Evolutionary conservation across 2,329 filamentous ascomycete genomes (phyloP).

Genomic region (Nannizzia gypsea): DNA sequence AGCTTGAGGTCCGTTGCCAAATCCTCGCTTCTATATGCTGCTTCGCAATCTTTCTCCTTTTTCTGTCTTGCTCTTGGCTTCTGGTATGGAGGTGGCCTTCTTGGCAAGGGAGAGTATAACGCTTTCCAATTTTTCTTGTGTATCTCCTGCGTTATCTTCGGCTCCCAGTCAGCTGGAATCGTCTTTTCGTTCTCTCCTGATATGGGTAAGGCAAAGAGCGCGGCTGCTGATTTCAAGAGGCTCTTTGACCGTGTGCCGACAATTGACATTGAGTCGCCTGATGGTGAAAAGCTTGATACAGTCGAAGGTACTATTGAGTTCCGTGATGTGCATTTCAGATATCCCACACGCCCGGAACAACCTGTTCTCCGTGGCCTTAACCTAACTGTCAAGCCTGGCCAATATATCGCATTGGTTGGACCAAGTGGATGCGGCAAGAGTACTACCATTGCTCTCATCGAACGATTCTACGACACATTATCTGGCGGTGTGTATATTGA

Average conservation of each 20-base stretch:
- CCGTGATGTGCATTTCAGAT: conserved; percentile 84
- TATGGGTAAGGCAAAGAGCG: conserved; percentile 84
- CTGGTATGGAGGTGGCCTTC: conserved; percentile 77
- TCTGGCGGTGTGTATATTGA: conserved; percentile 72
- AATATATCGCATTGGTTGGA: conserved; percentile 66
- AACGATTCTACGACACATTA: conserved; percentile 88
- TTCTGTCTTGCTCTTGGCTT: conserved; percentile 77
- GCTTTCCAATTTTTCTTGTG: conserved; percentile 88
- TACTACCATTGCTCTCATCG: conserved; percentile 80
- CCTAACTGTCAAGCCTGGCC: conserved; percentile 35
- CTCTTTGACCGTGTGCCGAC: conserved; percentile 71
- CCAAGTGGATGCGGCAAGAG: conserved; percentile 89
- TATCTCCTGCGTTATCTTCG: conserved; percentile 79
- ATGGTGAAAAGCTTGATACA: conserved; percentile 50
- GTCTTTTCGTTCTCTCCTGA: conserved; percentile 85
- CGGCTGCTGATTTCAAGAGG: conserved; percentile 65
- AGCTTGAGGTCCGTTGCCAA: conserved; percentile 63
- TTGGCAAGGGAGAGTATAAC: conserved; percentile 57
- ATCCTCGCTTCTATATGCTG: conserved; percentile 68
- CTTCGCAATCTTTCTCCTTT: conserved; percentile 73
- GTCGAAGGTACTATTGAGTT: conserved; percentile 78
- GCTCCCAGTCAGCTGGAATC: conserved; percentile 79
- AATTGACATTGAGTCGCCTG: conserved; percentile 69
- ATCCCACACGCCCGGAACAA: conserved; percentile 80
- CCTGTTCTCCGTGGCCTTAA: conserved; percentile 82